Base-by-base conservation (phyloP, 169 alveolate genomes). In the Theileria annulata region DNA sequence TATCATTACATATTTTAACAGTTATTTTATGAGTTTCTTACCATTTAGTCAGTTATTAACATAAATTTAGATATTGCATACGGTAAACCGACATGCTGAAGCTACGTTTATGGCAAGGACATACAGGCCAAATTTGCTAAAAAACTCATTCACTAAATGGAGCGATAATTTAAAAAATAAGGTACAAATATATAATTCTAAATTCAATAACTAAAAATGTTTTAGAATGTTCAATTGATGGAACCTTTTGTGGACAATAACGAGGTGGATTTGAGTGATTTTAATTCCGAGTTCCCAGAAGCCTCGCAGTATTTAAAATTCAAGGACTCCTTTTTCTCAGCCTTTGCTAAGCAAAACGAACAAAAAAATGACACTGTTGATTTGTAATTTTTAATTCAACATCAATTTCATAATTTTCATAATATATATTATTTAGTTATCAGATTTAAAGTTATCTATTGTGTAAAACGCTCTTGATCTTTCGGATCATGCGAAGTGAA, bases 91-190 rank as follows among this genome's bases (percentile, higher is more conserved):
- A 27, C 90, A 85, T 68, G 86, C 92, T 21, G 91, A 86, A 60
- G 94, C 94, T 21, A 48, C 92, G 5, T 73, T 87, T 30, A 85
- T 90, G 79, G 88, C 94, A 28, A 76, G 92, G 28, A 79, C 80
- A 42, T 90, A 71, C 66, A 90, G 77, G 51, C 94, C 94, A 12
- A 78, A 92, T 0, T 35, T 72, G n/a, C 28, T 90, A n/a, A 72
- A 79, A 15, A 62, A 23, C 1, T 84, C 86, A 23, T 66, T 87
- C 51, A 68, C 21, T 33, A 83, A 72, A 49, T 90, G 94, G 94
- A 77, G 67, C 60, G 74, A 76, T n/a, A 51, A 82, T 9, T 62
- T 33, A 48, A 54, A 56, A 33, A 33, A 72, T 19, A 82, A 51
- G 33, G 23, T 37, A 63, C 30, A 15, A 31, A 10, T 5, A n/a